Evolutionary conservation across 768 basidiomycete species (phyloP).

Genomic region (Tubosaeta sp.): DNA sequence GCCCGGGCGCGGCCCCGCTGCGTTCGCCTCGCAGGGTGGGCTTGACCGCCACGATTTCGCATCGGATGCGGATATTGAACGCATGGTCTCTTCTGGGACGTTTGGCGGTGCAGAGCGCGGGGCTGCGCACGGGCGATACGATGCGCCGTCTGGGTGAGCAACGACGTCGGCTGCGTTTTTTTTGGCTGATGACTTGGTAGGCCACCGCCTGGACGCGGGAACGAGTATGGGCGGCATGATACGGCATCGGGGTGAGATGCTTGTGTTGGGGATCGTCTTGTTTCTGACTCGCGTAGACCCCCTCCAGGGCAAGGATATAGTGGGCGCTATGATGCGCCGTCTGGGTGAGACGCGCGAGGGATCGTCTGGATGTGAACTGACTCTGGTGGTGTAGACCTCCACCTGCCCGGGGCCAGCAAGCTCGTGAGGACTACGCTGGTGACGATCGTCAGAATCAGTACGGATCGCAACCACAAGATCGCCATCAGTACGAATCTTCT

Average conservation of each 20-base stretch:
- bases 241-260: conserved; percentile 12
- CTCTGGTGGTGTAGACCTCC: conserved; percentile 3
- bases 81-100: conserved; percentile 17
- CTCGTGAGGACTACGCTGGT: conserved; percentile 6
- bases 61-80: conserved; percentile 23
- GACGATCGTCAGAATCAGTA: conserved; percentile 14
- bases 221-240: neutral
- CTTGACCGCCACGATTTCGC: conserved; percentile 26
- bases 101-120: conserved; percentile 1
- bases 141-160: conserved; percentile 15
- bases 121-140: neutral
- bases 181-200: neutral
- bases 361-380: neutral
- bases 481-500: conserved; percentile 7
- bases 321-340: conserved; percentile 7
- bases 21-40: conserved; percentile 7
- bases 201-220: neutral
- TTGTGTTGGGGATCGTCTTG: neutral
- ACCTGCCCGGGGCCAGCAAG: conserved; percentile 2
- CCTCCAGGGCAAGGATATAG: conserved; percentile 4
- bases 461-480: conserved; percentile 3
- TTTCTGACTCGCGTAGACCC: conserved; percentile 3
- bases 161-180: neutral
- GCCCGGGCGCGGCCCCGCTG: neutral
- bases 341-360: conserved; percentile 7